A percentile compares a stretch with the other conserved stretches of the same genome.
Evolutionary conservation across 2,329 filamentous ascomycete species (phyloP).

Genomic region (Pestalotiopsis sp.): DNA sequence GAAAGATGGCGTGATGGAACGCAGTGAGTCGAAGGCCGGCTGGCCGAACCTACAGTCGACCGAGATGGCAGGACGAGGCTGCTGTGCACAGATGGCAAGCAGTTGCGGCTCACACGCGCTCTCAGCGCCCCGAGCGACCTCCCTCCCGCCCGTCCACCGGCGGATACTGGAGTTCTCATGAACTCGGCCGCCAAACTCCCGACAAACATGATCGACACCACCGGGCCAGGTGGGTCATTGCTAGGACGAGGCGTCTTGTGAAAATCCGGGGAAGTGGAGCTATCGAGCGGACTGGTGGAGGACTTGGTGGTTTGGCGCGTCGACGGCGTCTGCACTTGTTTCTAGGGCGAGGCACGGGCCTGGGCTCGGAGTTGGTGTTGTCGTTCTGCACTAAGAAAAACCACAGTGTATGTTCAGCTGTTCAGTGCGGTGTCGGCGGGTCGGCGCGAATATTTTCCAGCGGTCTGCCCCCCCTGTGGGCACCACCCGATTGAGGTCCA

Average conservation of each 20-base stretch:
- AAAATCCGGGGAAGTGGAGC: slow-evolving; percentile 13
- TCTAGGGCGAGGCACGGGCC: not conserved
- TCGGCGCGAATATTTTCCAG: slow-evolving; percentile 9
- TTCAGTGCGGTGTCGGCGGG: not conserved
- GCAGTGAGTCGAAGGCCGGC: not conserved
- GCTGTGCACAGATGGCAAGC: slow-evolving; percentile 1
- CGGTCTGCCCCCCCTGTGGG: not conserved
- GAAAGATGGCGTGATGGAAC: not conserved
- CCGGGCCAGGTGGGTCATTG: slow-evolving; percentile 8
- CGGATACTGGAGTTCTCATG: slow-evolving; percentile 21
- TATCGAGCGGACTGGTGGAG: not conserved
- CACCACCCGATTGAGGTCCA: not conserved
- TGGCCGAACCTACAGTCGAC: not conserved
- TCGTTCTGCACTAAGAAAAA: not conserved
- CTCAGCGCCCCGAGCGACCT: slow-evolving; percentile 26
- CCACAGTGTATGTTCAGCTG: not conserved
- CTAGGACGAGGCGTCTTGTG: slow-evolving; percentile 5
- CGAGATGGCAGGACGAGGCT: not conserved
- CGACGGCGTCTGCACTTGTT: not conserved
- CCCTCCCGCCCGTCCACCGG: slow-evolving; percentile 24
- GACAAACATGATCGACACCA: slow-evolving; percentile 21
- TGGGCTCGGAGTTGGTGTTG: not conserved
- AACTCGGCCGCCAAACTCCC: slow-evolving; percentile 20
- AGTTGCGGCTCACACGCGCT: slow-evolving; percentile 22
- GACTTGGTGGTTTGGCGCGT: not conserved